Percentiles rank a stretch among this genome's conserved stretches.
Conservation (phyloP, 768 basidiomycete species). For the Lepiota venenata region DNA sequence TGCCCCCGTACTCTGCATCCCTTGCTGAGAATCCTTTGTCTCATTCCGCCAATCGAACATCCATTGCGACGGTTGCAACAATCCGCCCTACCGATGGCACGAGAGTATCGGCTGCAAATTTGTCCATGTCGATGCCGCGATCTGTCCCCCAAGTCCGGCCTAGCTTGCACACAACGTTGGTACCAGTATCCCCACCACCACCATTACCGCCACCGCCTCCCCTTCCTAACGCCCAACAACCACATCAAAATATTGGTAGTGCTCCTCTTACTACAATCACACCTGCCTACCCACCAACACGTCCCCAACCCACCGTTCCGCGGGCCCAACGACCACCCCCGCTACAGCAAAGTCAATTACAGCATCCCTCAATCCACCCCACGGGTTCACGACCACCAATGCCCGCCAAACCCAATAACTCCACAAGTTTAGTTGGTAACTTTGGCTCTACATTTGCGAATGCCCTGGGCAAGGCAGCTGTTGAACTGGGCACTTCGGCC, state of each 20-base stretch:
- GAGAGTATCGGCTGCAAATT: background rate
- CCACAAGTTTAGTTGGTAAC: background rate
- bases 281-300: background rate
- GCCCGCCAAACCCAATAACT: conserved; percentile 4
- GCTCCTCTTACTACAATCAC: background rate
- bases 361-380: background rate
- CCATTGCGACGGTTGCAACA: background rate
- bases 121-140: background rate
- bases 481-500: background rate
- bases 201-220: background rate
- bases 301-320: background rate
- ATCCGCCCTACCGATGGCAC: too few relatives aligned
- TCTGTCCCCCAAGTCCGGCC: background rate
- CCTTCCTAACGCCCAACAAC: background rate
- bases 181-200: background rate
- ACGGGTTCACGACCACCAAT: background rate
- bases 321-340: background rate
- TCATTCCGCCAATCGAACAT: background rate
- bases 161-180: background rate
- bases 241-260: background rate
- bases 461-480: conserved; percentile 1
- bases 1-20: background rate
- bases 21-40: background rate
- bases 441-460: background rate
- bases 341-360: background rate